phyloP scores from a whole-genome alignment of 164 flowering plant genomes.

The Nymphaea colorata region DNA sequence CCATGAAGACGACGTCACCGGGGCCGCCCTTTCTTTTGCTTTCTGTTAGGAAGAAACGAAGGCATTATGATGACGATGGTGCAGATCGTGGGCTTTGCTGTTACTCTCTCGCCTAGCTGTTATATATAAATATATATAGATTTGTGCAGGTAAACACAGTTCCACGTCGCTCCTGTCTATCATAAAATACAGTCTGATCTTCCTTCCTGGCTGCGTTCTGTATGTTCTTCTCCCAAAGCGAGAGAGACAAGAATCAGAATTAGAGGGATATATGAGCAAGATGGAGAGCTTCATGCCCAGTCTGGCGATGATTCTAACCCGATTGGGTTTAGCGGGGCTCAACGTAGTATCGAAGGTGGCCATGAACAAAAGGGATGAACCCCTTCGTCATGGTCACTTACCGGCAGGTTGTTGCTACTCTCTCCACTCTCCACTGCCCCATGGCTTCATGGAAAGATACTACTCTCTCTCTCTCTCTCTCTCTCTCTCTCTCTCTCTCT shows the following conservation, averaged over 20 bases:
- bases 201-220: background rate
- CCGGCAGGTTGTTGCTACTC: conserved; percentile 51
- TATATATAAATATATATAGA: too few relatives aligned
- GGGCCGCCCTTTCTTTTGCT: background rate
- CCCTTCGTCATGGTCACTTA: conserved; percentile 59
- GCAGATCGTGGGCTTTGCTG: background rate
- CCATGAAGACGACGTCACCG: background rate
- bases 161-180: too few relatives aligned
- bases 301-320: conserved; percentile 51
- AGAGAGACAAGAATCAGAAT: background rate
- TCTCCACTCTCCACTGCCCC: conserved; percentile 36
- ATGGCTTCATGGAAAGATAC: conserved; percentile 63
- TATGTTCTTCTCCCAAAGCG: background rate
- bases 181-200: too few relatives aligned
- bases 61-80: background rate
- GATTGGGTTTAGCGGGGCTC: conserved; percentile 54
- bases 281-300: conserved; percentile 26
- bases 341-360: conserved; percentile 51
- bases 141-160: background rate
- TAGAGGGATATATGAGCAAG: background rate
- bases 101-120: too few relatives aligned
- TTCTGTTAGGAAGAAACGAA: background rate
- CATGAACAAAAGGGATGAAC: conserved; percentile 59
- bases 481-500: background rate
- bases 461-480: conserved; percentile 2